Base-by-base conservation (phyloP, 306 rosid species). In the Hippophae tibetana region DNA sequence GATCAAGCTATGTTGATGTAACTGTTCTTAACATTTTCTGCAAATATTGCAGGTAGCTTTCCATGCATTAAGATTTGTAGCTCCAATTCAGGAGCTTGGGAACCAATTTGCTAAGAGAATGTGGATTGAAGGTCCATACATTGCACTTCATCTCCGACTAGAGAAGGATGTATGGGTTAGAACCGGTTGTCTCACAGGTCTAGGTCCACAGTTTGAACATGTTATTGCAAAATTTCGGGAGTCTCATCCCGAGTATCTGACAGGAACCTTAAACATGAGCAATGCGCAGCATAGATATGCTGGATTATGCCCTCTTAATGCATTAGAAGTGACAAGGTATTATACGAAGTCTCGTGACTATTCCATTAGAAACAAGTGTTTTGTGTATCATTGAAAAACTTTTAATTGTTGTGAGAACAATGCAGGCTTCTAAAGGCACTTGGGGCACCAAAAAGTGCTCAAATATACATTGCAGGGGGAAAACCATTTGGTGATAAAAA, bases 61-160 rank as follows among this genome's bases (percentile, higher is more conserved):
- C 58, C 82, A 82, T 70, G 84, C 87, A 26, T 60, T 82, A 14
- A 75, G 72, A 64, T 78, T 67, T 50, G 70, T 84, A 58, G 69
- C 78, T 8, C 82, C 80, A n/a, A 73, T 82, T 69, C 66, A 43
- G 26, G 74, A 75, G 47, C 70, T 82, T 5, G 87, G 87, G 43
- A 60, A 68, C 43, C 65, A 43, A 66, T 68, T 82, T 8, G 79
- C 78, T 6, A 72, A 58, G 61, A 76, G 87, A 73, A 78, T 76
- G 82, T 78, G 87, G 84, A 82, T 79, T 52, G 84, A 82, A 57
- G 84, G 87, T 23, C 84, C 82, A 6, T 82, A 76, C 58, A 68
- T 79, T 48, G 80, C 82, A 9, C 59, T 82, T 53, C 82, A 79
- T 70, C 84, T 82, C 74, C 74, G 82, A 66, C 68, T 79, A 59